These are phyloP conservation scores for Ganoderma lucidum DNA, from an alignment of 1,284 basidiomycete species.

Conservation along the genomic window DNA sequence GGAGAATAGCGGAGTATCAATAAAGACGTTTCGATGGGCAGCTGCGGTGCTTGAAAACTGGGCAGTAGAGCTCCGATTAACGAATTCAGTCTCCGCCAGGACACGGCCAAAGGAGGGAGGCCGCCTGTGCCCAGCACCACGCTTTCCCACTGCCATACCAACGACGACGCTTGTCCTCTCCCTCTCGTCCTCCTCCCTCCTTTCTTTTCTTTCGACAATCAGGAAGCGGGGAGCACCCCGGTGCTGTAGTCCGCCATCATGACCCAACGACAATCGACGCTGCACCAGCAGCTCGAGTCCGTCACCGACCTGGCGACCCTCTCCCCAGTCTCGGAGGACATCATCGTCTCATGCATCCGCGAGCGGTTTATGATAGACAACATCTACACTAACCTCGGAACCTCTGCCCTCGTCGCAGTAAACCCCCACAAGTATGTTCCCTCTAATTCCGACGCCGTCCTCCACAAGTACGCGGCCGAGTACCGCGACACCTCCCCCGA, in stretches of 20 bases:
- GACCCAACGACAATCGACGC: slow-evolving; percentile 42
- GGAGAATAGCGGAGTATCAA: neutral
- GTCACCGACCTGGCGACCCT: slow-evolving; percentile 71
- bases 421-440: slow-evolving; percentile 91
- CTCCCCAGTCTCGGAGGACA: slow-evolving; percentile 73
- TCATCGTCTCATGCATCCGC: slow-evolving; percentile 82
- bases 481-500: slow-evolving; percentile 61
- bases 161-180: slow-evolving; percentile 30
- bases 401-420: slow-evolving; percentile 78
- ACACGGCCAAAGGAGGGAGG: neutral
- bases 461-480: slow-evolving; percentile 85
- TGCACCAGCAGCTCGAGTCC: slow-evolving; percentile 72
- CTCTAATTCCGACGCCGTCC: slow-evolving; percentile 80
- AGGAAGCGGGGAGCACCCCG: slow-evolving; percentile 33
- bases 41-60: neutral
- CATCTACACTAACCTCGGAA: slow-evolving; percentile 83
- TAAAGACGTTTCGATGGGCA: neutral
- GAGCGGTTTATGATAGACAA: slow-evolving; percentile 87
- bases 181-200: slow-evolving; percentile 20
- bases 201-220: slow-evolving; percentile 31
- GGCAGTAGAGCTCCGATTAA: neutral
- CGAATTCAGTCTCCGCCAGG: neutral
- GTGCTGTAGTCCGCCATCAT: slow-evolving; percentile 36
- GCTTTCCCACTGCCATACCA: slow-evolving; percentile 35
- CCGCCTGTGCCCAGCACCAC: neutral